A percentile compares a stretch with the other conserved stretches of the same genome.
phyloP scores from a whole-genome alignment of 2,329 filamentous ascomycete genomes.

The Diplodia corticola region DNA sequence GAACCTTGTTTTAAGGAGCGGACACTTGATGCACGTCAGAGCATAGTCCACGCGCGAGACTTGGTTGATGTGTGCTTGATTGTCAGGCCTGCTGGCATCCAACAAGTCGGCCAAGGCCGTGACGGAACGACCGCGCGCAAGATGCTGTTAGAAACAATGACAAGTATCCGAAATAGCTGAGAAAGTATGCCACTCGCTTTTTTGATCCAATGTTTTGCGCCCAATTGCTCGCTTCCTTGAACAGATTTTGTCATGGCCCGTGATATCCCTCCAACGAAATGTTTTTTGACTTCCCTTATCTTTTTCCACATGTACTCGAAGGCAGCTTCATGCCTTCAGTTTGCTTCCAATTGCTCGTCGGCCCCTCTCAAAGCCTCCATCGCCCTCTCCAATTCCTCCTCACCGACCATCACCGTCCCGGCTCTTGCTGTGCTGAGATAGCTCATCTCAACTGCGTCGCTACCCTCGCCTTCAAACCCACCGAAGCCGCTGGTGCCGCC shows the following conservation, averaged over 20 bases:
- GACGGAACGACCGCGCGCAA: not conserved
- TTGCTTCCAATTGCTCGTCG: conserved; percentile 32
- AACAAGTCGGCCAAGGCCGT: not conserved
- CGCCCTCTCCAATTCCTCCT: conserved; percentile 71
- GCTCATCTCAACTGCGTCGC: conserved; percentile 68
- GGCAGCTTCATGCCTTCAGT: not conserved
- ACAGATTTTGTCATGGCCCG: not conserved
- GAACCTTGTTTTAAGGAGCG: too few species aligned
- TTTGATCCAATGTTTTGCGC: not conserved
- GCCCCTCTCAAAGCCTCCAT: conserved; percentile 63
- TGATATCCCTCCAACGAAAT: not conserved
- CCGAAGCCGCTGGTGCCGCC: conserved; percentile 60
- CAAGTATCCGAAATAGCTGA: not conserved
- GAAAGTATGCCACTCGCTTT: not conserved
- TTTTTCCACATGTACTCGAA: not conserved
- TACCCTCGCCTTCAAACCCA: conserved; percentile 40
- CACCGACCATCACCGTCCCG: conserved; percentile 82
- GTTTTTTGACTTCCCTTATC: not conserved
- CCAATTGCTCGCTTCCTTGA: not conserved
- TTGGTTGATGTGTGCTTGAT: not conserved
- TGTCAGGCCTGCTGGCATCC: not conserved
- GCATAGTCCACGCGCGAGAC: not conserved
- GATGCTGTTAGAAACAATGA: not conserved
- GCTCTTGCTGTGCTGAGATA: conserved; percentile 88
- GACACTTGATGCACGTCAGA: not conserved